Evolutionary conservation across 2,329 filamentous ascomycete genomes (phyloP).

Genomic region (Trichophyton equinum): DNA sequence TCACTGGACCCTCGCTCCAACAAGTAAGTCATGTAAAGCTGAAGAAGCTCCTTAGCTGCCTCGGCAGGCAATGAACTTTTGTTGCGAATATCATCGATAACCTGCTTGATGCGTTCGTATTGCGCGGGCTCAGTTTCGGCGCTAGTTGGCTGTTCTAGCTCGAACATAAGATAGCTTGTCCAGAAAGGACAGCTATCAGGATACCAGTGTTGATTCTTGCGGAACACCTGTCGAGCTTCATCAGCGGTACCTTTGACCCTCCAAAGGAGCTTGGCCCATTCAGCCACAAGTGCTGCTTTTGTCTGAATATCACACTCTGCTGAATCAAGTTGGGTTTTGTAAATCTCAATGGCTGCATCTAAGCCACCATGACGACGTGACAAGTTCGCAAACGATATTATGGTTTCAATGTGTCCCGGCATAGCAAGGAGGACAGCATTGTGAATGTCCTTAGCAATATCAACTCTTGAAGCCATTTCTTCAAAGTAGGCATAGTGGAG

Average conservation of each 20-base stretch:
- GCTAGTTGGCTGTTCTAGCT: constrained; percentile 67
- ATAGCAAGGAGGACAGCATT: constrained; percentile 62
- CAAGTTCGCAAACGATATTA: constrained; percentile 76
- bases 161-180: constrained; percentile 78
- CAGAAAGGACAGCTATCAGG: constrained; percentile 79
- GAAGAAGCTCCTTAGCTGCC: constrained; percentile 61
- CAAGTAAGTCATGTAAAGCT: constrained; percentile 70
- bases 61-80: constrained; percentile 57
- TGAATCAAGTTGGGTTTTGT: constrained; percentile 67
- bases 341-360: constrained; percentile 71
- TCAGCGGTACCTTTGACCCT: constrained; percentile 69
- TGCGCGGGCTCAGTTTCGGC: constrained; percentile 52
- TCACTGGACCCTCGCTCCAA: constrained; percentile 71
- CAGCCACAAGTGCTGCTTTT: constrained; percentile 75
- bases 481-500: constrained; percentile 92
- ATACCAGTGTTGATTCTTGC: constrained; percentile 72
- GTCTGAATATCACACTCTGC: constrained; percentile 60
- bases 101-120: constrained; percentile 62
- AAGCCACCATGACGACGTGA: constrained; percentile 71
- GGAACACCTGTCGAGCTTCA: constrained; percentile 72
- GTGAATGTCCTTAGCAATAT: constrained; percentile 74
- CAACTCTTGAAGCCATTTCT: constrained; percentile 64
- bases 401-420: constrained; percentile 74
- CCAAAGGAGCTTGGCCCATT: constrained; percentile 80
- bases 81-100: constrained; percentile 61